These are phyloP conservation scores for Acer saccharum DNA, from an alignment of 345 rosid species.

Conservation along the genomic window DNA sequence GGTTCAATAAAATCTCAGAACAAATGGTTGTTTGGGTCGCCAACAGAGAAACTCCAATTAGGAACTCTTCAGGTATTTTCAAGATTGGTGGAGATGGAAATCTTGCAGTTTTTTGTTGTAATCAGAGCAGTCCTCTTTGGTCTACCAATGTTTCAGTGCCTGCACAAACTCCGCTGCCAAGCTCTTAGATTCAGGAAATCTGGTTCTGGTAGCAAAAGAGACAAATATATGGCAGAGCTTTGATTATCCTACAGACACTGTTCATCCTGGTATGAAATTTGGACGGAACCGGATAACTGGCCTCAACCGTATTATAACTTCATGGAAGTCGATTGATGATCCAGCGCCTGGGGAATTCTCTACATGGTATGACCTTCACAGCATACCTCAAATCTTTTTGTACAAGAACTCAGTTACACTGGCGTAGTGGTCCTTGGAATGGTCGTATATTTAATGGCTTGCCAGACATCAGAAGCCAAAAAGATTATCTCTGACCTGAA, in stretches of 20 bases:
- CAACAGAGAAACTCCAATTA: constrained; percentile 25
- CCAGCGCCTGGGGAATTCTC: constrained; percentile 23
- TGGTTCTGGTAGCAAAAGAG: constrained; percentile 4
- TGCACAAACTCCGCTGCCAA: background rate
- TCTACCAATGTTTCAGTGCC: constrained; percentile 16
- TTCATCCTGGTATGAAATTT: constrained; percentile 20
- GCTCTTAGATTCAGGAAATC: constrained; percentile 38
- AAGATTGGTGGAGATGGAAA: constrained; percentile 12
- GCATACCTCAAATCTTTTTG: constrained; percentile 2
- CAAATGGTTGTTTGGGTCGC: constrained; percentile 35
- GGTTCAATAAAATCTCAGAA: constrained; percentile 20
- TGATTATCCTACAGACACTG: constrained; percentile 26
- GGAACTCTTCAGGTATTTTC: constrained; percentile 19
- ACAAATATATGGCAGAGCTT: constrained; percentile 37
- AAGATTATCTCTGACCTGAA: background rate
- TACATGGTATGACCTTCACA: background rate
- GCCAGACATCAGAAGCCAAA: background rate
- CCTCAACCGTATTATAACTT: constrained; percentile 12
- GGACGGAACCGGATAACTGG: constrained; percentile 28
- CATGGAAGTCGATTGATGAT: constrained; percentile 33
- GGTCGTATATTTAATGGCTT: background rate
- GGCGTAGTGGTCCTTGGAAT: constrained; percentile 23
- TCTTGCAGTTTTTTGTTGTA: constrained; percentile 13
- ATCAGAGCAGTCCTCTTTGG: constrained; percentile 12
- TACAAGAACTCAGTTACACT: background rate